Conservation (phyloP, 2,329 filamentous ascomycete genomes). For the Penicillium verrucosum region DNA sequence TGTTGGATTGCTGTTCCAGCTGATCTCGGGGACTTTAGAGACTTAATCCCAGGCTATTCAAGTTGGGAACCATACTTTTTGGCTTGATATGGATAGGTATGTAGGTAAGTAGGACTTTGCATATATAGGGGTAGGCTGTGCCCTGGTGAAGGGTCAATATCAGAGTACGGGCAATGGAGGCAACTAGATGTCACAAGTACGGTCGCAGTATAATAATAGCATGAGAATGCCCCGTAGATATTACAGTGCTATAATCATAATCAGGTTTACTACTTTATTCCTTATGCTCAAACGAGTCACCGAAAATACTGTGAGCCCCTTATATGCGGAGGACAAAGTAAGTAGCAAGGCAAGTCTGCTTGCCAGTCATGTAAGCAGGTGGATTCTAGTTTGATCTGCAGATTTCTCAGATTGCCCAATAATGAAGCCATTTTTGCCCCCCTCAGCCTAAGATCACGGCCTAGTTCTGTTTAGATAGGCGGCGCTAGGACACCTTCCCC, state of each 20-base stretch:
- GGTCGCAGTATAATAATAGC: not conserved
- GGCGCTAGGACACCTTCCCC: not conserved
- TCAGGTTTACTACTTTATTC: not conserved
- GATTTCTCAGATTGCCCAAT: not conserved
- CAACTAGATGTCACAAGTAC: not conserved
- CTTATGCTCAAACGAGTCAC: not conserved
- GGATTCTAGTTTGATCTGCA: conserved; percentile 1
- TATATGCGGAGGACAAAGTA: not conserved
- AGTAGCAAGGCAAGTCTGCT: not conserved
- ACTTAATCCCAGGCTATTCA: not conserved
- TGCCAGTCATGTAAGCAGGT: not conserved
- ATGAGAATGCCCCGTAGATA: not conserved
- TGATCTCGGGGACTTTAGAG: not conserved
- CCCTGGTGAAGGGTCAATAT: not conserved
- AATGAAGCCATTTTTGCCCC: not conserved
- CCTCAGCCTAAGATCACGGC: not conserved
- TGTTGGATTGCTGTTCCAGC: not conserved
- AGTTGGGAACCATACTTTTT: not conserved
- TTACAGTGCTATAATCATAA: not conserved
- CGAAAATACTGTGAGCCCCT: not conserved
- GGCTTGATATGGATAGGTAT: not conserved
- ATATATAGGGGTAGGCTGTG: not conserved
- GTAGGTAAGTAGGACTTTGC: not conserved
- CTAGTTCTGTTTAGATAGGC: not conserved
- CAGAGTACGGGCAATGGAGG: not conserved